Conservation (phyloP, 257 asterid species). For the Plantago ovata region DNA sequence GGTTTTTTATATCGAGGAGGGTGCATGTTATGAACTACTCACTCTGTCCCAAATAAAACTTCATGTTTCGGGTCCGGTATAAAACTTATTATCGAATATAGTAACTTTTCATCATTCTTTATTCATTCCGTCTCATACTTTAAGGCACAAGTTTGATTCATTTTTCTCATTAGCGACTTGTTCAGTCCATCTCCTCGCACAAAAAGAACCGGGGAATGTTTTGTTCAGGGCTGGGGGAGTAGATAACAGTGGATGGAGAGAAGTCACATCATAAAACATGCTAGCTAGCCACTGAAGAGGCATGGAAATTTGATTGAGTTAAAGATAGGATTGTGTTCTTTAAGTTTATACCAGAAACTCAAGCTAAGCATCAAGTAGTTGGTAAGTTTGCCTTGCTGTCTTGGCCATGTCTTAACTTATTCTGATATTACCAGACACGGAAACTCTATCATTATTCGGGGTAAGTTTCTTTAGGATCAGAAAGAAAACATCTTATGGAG, state of each 20-base stretch:
- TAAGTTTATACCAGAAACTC: slow-evolving; percentile 39
- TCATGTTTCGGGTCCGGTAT: too few species aligned
- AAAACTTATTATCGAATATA: too few species aligned
- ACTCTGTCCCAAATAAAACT: too few species aligned
- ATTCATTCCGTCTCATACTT: too few species aligned
- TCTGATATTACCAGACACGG: not conserved
- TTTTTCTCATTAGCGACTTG: too few species aligned
- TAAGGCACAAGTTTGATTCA: too few species aligned
- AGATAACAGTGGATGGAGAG: slow-evolving; percentile 33
- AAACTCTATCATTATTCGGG: not conserved
- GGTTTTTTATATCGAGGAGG: slow-evolving; percentile 30
- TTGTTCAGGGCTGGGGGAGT: not conserved
- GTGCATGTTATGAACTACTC: slow-evolving; percentile 21
- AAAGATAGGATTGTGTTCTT: slow-evolving; percentile 31
- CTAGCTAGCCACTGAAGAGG: slow-evolving; percentile 51
- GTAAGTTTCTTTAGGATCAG: too few species aligned
- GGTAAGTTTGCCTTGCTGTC: slow-evolving; percentile 14
- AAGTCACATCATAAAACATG: slow-evolving; percentile 40
- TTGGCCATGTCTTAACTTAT: slow-evolving; percentile 19
- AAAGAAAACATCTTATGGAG: too few species aligned
- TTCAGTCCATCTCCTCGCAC: too few species aligned
- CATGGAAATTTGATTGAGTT: slow-evolving; percentile 31
- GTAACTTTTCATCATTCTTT: too few species aligned
- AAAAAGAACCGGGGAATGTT: too few species aligned
- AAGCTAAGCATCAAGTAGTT: slow-evolving; percentile 20